Evolutionary conservation across 2,329 filamentous ascomycete genomes (phyloP).

Genomic region (Penicillium psychrosexuale): DNA sequence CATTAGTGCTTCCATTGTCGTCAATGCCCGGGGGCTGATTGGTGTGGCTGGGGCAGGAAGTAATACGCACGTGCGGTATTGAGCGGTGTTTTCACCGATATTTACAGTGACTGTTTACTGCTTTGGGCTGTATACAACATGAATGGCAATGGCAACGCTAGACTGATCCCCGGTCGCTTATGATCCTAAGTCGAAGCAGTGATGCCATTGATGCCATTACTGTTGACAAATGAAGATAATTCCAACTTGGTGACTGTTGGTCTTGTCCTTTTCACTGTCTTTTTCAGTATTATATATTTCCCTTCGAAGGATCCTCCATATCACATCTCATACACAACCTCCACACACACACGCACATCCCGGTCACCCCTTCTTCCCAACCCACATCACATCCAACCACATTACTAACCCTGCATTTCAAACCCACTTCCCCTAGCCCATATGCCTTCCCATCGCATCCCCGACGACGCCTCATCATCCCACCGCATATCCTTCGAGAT

Average conservation of each 20-base stretch:
- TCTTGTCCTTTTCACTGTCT: background rate
- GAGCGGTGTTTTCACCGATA: conserved; percentile 6
- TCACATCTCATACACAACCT: background rate
- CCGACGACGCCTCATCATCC: background rate
- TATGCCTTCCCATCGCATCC: background rate
- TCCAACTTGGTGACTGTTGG: background rate
- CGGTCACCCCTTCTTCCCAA: background rate
- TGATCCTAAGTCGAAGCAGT: background rate
- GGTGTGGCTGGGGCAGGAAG: background rate
- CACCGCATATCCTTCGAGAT: background rate
- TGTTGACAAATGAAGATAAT: background rate
- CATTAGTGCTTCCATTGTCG: conserved; percentile 5
- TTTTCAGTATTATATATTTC: background rate
- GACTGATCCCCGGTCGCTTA: background rate
- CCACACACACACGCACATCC: background rate
- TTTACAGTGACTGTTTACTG: background rate
- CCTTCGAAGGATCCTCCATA: background rate
- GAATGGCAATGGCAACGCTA: background rate
- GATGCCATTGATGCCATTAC: background rate
- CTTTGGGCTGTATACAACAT: background rate
- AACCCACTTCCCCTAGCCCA: background rate
- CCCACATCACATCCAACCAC: background rate
- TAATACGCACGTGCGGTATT: background rate
- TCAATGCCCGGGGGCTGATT: conserved; percentile 6
- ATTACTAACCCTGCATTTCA: background rate